Evolutionary conservation across 1,284 basidiomycete species (phyloP), one percentile per base, ranked within the genome.

Genomic region (Exobasidium cylindrosporum): DNA sequence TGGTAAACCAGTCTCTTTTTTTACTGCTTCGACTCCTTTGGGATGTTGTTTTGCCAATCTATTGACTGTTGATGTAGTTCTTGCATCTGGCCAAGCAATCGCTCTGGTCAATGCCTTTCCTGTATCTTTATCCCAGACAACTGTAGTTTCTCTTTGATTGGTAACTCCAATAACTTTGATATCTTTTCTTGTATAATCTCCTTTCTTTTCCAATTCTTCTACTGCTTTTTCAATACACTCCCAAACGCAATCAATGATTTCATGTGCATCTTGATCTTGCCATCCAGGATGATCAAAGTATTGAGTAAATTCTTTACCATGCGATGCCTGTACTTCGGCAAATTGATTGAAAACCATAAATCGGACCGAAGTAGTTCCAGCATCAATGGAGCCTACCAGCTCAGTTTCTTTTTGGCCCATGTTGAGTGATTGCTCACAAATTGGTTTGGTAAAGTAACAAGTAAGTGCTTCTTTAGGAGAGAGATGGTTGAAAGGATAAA

Each of bases 81-180:
- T 87, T 7, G 89, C 88, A 80, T 98, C 96, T 62, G 91, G 89
- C 96, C 95, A 98, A 30, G 97, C 95, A 70, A 98, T 93, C 52
- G 93, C 91, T 46, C 66, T 73, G 81, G 90, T 91, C 13, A 96
- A 82, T 0, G 92, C 88, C 80, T 90, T 89, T 55, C 95, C 94
- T 1, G 92, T 95, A 74, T 84, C 85, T 67, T 88, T 86, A 79
- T 91, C 91, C 96, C 96, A 98, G 11, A 89, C 91, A 21, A 97
- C 88, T 1, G 94, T 89, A 3, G 96, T 98, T 81, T 98, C 95
- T 63, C 96, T 88, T 83, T 98, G 95, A 80, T 97, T 98, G 54
- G 95, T 97, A 82, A 98, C 91, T 43, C 94, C 95, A 70, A 98
- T 91, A 63, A 90, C 90, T 81, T 94, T 95, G 79, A 98, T 83